Evolutionary conservation across 148 eudicot species (phyloP).

Genomic region (Camellia granthamiana): DNA sequence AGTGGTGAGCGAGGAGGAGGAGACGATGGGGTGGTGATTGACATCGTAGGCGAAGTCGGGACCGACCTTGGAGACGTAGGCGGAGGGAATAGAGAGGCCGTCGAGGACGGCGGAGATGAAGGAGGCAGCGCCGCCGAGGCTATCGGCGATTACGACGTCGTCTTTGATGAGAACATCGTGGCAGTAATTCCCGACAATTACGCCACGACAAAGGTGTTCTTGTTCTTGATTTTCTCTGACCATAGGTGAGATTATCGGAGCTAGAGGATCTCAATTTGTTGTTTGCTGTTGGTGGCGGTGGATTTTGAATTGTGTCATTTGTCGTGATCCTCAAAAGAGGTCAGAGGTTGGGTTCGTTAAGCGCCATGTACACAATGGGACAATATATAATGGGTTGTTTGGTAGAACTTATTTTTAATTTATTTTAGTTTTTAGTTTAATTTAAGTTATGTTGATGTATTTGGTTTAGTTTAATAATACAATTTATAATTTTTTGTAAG

Average conservation of each 20-base stretch:
- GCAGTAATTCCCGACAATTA: constrained; percentile 82
- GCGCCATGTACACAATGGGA: not conserved
- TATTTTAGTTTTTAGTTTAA: too few relatives aligned
- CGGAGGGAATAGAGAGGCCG: constrained; percentile 31
- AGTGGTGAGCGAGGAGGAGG: constrained; percentile 52
- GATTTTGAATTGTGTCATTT: not conserved
- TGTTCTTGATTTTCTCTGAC: constrained; percentile 3
- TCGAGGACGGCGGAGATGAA: constrained; percentile 74
- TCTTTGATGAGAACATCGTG: constrained; percentile 73
- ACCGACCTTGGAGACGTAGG: constrained; percentile 68
- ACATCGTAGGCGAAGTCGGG: constrained; percentile 60
- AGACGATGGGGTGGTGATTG: constrained; percentile 39
- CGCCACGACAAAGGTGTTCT: constrained; percentile 27
- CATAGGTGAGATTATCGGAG: not conserved
- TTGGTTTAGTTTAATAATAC: too few relatives aligned
- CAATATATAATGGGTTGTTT: too few relatives aligned
- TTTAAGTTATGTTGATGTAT: too few relatives aligned
- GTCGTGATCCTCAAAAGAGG: not conserved
- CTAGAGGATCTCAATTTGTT: not conserved
- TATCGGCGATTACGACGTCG: constrained; percentile 52
- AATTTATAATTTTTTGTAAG: too few relatives aligned
- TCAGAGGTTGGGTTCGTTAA: not conserved
- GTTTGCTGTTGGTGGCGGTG: not conserved
- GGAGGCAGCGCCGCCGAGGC: constrained; percentile 90
- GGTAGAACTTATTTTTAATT: too few relatives aligned